Evolutionary conservation across 2,329 filamentous ascomycete genomes (phyloP), one percentile per base, ranked within the genome.

Genomic region (Hymenoscyphus fructigenus): DNA sequence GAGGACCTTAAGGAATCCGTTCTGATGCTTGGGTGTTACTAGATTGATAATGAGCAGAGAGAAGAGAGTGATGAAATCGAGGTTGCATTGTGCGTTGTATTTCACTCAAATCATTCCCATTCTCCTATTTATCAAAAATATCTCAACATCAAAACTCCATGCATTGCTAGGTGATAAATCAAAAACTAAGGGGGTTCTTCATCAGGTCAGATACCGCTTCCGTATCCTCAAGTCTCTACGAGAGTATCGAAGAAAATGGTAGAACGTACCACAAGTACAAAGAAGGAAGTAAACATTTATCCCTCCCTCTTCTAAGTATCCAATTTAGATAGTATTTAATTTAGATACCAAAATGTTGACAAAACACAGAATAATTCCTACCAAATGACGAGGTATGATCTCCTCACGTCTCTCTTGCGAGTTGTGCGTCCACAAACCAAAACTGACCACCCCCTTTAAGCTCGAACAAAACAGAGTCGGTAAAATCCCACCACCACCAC

Each of bases 331-430:
- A n/a, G n/a, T n/a, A n/a, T n/a, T n/a, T n/a, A n/a, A n/a, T n/a
- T n/a, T n/a, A n/a, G n/a, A n/a, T n/a, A n/a, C n/a, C 7, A 34
- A 34, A 12, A 34, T 9, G 10, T 4, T n/a, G 12, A 44, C 14
- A 17, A 44, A 44, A 1, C 38, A 17, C 14, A 44, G 71, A 74
- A 12, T 86, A 86, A 71, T 82, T 81, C 63, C 84, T 85, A 47
- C 84, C 84, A 44, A 87, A 82, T 68, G 81, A 83, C 68, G 79
- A 68, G n/a, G 60, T 60, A 28, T 60, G 64, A 38, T 61, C 85
- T 70, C 83, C 10, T 34, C 85, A 67, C 77, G 83, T 47, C 32
- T 66, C n/a, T 29, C 5, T 29, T 29, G 28, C 28, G 5, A 29
- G 28, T 29, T 29, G 28, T 29, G 5, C 28, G 3, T 29, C 3